phyloP scores from a whole-genome alignment of 139 green algal genomes.

The Chlamydomonas applanata region DNA sequence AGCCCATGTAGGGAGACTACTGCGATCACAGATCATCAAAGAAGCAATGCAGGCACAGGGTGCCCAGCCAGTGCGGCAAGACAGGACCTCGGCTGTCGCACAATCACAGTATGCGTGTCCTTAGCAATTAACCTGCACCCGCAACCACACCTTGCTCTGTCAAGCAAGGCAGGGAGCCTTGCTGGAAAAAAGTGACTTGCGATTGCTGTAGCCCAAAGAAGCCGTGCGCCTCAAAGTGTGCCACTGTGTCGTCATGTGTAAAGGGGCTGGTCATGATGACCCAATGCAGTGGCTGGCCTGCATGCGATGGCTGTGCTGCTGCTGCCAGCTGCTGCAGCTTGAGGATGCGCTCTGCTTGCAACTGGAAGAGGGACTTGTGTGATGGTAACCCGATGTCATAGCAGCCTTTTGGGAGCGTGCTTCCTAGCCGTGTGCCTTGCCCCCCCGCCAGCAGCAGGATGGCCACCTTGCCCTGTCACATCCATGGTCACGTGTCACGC shows the following conservation, averaged over 20 bases:
- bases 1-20: too few species aligned
- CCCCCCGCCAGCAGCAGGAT: slow-evolving; percentile 88
- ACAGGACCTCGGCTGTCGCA: too few species aligned
- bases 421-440: slow-evolving; percentile 92
- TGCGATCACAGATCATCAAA: too few species aligned
- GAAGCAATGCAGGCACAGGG: too few species aligned
- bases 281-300: slow-evolving; percentile 17
- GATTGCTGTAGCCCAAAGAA: slow-evolving; percentile 75
- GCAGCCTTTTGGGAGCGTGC: slow-evolving; percentile 85
- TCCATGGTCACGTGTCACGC: too few species aligned
- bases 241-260: slow-evolving; percentile 77
- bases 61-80: too few species aligned
- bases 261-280: slow-evolving; percentile 93
- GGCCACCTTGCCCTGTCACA: slow-evolving; percentile 68
- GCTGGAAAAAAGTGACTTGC: slow-evolving; percentile 88
- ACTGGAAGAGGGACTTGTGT: slow-evolving; percentile 86
- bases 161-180: slow-evolving; percentile 86
- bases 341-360: slow-evolving; percentile 85
- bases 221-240: slow-evolving; percentile 64
- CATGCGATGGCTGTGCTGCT: slow-evolving; percentile 6
- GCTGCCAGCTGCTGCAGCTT: slow-evolving; percentile 70
- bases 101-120: too few species aligned
- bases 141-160: slow-evolving; percentile 56
- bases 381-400: slow-evolving; percentile 92
- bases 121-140: too few species aligned